Percentiles rank a stretch among this genome's conserved stretches.
Evolutionary conservation across 768 basidiomycete genomes (phyloP).

Genomic region (Xerocomus brunneocitrinus): DNA sequence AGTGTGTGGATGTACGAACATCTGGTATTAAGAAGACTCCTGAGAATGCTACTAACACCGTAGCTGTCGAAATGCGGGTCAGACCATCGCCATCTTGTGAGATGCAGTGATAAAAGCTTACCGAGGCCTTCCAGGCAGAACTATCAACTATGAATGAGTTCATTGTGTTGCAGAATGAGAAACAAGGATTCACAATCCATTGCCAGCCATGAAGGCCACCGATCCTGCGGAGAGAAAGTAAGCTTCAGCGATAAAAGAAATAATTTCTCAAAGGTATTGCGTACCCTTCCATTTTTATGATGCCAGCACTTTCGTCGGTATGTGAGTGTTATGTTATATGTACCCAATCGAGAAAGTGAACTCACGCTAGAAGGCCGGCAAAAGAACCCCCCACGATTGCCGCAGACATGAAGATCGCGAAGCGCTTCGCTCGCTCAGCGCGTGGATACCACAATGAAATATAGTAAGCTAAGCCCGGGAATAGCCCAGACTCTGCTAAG

Average conservation of each 20-base stretch:
- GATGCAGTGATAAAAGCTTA: conserved; percentile 1
- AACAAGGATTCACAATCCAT: conserved; percentile 32
- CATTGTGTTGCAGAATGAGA: neutral
- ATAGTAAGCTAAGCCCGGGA: conserved; percentile 38
- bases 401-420: conserved; percentile 56
- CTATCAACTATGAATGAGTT: conserved; percentile 13
- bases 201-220: conserved; percentile 35
- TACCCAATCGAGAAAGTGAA: neutral
- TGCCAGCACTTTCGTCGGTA: conserved; percentile 28
- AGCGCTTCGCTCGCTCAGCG: conserved; percentile 49
- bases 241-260: neutral
- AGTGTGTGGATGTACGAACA: conserved; percentile 27
- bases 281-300: conserved; percentile 32
- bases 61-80: conserved; percentile 5
- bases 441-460: conserved; percentile 58
- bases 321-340: neutral
- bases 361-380: conserved; percentile 46
- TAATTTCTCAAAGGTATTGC: conserved; percentile 16
- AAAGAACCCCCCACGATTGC: conserved; percentile 49
- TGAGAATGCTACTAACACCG: conserved; percentile 12
- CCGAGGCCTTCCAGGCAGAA: conserved; percentile 30
- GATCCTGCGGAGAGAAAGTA: conserved; percentile 11
- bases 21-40: conserved; percentile 49
- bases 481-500: conserved; percentile 42
- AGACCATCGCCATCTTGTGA: neutral